Base-by-base conservation (phyloP, 176 grass and related monocot species). In the Phoenix roebelenii region DNA sequence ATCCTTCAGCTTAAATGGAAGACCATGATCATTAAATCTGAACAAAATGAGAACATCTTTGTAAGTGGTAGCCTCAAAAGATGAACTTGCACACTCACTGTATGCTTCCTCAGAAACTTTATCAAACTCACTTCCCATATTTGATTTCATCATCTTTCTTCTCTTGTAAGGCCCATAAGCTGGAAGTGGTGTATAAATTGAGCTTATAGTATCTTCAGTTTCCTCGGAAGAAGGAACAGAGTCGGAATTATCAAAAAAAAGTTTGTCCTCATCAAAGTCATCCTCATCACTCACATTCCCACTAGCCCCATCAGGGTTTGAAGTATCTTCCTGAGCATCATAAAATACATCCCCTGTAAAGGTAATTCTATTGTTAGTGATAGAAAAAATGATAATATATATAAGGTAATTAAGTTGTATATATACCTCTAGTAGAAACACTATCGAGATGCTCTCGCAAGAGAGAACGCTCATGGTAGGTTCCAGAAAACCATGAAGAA, bases 31-130 rank as follows among this genome's bases (percentile, higher is more conserved):
- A 53, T 74, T 68, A 57, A 98, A 98, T 50, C 76, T 89, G 56
- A 98, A 98, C 52, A 88, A 88, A 44, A 98, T 88, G 65, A 98
- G 63, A 15, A 88, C 84, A 76, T 98, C 88, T 56, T 68, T 86
- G 59, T 98, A 79, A 58, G 52, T 85, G 58, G 63, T 85, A 67
- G 84, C 75, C 62, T 89, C 82, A 1, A 83, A 54, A 24, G 74
- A 18, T 0, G 30, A 61, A 61, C 73, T 77, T 16, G 18, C 23
- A 61, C 53, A 56, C 51, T 89, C 88, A 65, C 59, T 76, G 49
- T 79, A 85, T 49, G 79, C 73, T 78, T 92, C 70, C 70, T 54
- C 59, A 48, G 49, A 54, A 49, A 54, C 81, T 80, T 85, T 73
- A 71, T 70, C 57, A 18, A 64, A 49, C 29, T 68, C 67, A 58